These are phyloP conservation scores for Colletotrichum spinosum DNA, from an alignment of 2,329 filamentous ascomycete species.

Conservation along the genomic window DNA sequence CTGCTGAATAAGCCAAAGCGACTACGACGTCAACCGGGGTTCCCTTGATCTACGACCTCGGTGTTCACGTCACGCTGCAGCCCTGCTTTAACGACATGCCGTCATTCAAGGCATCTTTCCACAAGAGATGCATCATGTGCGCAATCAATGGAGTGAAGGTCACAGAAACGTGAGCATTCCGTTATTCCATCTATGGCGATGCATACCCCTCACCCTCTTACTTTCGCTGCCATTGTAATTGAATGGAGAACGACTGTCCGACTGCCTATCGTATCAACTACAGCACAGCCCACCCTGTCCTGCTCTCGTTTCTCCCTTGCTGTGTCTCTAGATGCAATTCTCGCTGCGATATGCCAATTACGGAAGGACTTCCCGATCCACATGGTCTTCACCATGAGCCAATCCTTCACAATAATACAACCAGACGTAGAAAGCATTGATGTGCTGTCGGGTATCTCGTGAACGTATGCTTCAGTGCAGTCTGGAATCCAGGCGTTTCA, in stretches of 20 bases:
- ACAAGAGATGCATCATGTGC: conserved; percentile 23
- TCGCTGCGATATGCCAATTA: conserved; percentile 31
- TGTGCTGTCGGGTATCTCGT: conserved; percentile 8
- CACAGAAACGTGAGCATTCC: conserved; percentile 22
- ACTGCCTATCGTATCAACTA: conserved; percentile 20
- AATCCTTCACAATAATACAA: conserved; percentile 11
- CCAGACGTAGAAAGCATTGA: conserved; percentile 17
- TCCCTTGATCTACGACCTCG: conserved; percentile 5
- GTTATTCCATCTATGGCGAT: conserved; percentile 21
- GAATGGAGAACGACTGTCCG: background rate
- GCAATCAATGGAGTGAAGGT: conserved; percentile 21
- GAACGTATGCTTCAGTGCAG: conserved; percentile 8
- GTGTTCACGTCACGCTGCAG: conserved; percentile 35
- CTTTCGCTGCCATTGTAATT: no score
- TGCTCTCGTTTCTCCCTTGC: conserved; percentile 12
- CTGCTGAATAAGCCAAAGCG: conserved; percentile 26
- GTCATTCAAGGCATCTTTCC: conserved; percentile 8
- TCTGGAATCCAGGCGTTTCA: conserved; percentile 72
- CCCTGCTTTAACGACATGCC: conserved; percentile 18
- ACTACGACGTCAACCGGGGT: conserved; percentile 12
- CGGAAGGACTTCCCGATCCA: conserved; percentile 12
- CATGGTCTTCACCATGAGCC: conserved; percentile 11
- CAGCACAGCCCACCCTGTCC: background rate
- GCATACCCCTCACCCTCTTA: background rate
- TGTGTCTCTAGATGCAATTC: conserved; percentile 35